These are phyloP conservation scores for Diatrype stigma DNA, from an alignment of 2,329 filamentous ascomycete species.

Conservation along the genomic window DNA sequence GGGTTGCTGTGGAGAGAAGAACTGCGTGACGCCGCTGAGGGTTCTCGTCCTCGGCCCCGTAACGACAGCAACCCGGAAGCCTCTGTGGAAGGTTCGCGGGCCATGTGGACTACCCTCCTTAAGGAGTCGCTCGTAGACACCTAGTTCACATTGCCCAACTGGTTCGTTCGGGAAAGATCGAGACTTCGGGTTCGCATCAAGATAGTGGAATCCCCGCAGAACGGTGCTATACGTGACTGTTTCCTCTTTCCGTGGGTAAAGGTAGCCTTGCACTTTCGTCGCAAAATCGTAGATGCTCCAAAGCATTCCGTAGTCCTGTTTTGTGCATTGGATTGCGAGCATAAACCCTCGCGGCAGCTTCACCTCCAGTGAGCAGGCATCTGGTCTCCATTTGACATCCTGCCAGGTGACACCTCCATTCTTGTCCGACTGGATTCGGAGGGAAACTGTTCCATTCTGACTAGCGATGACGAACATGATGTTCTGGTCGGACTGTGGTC, in stretches of 20 bases:
- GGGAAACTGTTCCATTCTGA: conserved; percentile 72
- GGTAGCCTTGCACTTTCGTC: conserved; percentile 66
- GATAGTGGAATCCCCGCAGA: conserved; percentile 74
- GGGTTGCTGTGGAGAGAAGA: conserved; percentile 60
- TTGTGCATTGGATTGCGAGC: conserved; percentile 65
- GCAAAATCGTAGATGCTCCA: conserved; percentile 86
- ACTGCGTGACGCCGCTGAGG: conserved; percentile 70
- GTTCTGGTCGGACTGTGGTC: conserved; percentile 64
- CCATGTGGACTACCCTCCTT: conserved; percentile 70
- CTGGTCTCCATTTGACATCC: conserved; percentile 74
- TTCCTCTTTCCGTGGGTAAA: conserved; percentile 68
- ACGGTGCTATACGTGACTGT: conserved; percentile 63
- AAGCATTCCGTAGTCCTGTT: conserved; percentile 73
- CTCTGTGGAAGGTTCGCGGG: conserved; percentile 68
- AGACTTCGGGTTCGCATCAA: conserved; percentile 66
- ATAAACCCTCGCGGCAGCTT: conserved; percentile 72
- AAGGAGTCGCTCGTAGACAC: conserved; percentile 68
- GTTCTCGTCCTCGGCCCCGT: conserved; percentile 75
- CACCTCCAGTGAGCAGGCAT: conserved; percentile 61
- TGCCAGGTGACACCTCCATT: conserved; percentile 72
- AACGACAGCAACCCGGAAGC: conserved; percentile 73
- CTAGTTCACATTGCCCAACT: conserved; percentile 65
- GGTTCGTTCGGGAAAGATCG: conserved; percentile 73
- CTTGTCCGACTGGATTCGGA: conserved; percentile 67
- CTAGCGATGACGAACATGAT: conserved; percentile 73